Conservation (phyloP, 2,329 filamentous ascomycete genomes). For the Colletotrichum viniferum region DNA sequence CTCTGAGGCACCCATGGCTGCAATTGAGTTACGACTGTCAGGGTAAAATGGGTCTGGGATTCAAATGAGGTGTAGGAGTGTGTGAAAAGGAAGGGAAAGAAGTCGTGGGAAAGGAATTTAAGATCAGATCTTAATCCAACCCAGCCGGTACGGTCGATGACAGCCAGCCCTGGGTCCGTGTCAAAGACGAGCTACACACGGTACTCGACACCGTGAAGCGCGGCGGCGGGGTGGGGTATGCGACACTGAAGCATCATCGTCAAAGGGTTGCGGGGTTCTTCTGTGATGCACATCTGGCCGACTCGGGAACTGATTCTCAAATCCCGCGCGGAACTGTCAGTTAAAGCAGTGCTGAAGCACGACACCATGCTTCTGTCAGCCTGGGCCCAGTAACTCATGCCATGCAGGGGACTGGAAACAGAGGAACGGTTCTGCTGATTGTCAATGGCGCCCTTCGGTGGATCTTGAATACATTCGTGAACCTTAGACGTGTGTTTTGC, state of each 20-base stretch:
- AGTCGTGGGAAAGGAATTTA: no score
- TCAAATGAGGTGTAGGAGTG: background rate
- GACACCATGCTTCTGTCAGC: no score
- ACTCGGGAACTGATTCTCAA: no score
- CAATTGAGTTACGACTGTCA: background rate
- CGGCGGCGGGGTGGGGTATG: background rate
- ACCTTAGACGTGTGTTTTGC: no score
- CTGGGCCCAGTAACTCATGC: no score
- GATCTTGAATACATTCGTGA: no score
- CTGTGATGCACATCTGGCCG: no score
- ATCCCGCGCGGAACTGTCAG: no score
- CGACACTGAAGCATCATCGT: background rate
- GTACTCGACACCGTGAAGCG: background rate
- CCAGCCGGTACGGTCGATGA: background rate
- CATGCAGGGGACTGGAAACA: no score
- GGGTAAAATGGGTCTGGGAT: background rate
- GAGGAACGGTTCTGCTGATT: no score
- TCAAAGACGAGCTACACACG: background rate
- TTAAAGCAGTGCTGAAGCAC: no score
- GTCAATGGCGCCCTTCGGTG: no score
- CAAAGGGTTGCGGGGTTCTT: background rate
- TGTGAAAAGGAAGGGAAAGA: background rate
- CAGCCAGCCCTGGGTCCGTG: background rate
- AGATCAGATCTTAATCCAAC: background rate
- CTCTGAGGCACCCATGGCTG: conserved; percentile 12